Evolutionary conservation across 2,329 filamentous ascomycete genomes (phyloP).

Genomic region (Chaetomiaceae sp.): DNA sequence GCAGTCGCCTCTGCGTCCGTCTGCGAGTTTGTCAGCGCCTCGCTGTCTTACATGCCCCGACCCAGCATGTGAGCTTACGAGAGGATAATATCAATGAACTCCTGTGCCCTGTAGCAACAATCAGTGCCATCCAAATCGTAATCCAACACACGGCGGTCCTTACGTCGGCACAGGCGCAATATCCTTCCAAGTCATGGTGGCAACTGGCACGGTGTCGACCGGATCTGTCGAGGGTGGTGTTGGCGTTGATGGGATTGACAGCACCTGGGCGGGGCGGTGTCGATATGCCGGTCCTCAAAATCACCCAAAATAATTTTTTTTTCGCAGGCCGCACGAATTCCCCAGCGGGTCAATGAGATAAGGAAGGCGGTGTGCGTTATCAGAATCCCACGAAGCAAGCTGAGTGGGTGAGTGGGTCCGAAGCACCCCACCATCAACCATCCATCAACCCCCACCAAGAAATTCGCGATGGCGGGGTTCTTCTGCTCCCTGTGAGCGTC

Average conservation of each 20-base stretch:
- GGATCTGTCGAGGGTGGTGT: slow-evolving; percentile 13
- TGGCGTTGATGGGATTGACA: slow-evolving; percentile 11
- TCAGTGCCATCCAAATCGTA: slow-evolving; percentile 7
- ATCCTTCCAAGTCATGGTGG: slow-evolving; percentile 31
- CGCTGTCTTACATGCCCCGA: neutral
- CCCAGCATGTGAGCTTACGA: slow-evolving; percentile 22
- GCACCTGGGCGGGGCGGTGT: slow-evolving; percentile 24
- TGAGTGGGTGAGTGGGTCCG: neutral
- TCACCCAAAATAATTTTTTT: slow-evolving; percentile 29
- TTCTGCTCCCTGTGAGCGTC: no score
- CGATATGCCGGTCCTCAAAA: slow-evolving; percentile 15
- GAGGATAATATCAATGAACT: slow-evolving; percentile 96
- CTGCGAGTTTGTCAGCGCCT: slow-evolving; percentile 40
- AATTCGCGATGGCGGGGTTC: slow-evolving; percentile 17
- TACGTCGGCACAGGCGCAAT: slow-evolving; percentile 31
- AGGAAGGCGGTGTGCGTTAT: slow-evolving; percentile 17
- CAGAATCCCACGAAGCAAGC: neutral
- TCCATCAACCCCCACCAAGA: slow-evolving; percentile 14
- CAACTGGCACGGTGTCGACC: slow-evolving; percentile 17
- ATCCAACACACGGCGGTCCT: slow-evolving; percentile 1
- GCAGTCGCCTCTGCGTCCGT: slow-evolving; percentile 84
- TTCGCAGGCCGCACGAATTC: slow-evolving; percentile 19
- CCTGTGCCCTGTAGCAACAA: slow-evolving; percentile 55
- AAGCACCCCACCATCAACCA: neutral
- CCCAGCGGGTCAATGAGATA: slow-evolving; percentile 26